Evolutionary conservation across 192 early-diverging fungal genomes (phyloP).

Genomic region (Coemansia sp.): DNA sequence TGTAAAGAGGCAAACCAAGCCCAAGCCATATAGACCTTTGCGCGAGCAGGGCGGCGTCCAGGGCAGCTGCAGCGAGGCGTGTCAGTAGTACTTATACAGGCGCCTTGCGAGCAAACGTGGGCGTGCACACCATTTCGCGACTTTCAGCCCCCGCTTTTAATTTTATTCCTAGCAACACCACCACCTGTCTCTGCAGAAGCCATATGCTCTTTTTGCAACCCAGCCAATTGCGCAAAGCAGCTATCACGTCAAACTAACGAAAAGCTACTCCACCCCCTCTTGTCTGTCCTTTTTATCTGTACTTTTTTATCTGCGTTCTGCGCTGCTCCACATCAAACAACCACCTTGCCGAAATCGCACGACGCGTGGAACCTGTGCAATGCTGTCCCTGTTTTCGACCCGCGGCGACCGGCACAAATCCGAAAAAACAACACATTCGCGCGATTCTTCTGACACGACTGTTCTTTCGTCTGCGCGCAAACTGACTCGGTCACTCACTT

Average conservation of each 20-base stretch:
- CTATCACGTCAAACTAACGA: not conserved
- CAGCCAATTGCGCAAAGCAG: not conserved
- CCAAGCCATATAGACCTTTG: not conserved
- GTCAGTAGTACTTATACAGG: not conserved
- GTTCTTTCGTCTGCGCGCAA: not conserved
- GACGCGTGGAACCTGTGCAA: slow-evolving; percentile 1
- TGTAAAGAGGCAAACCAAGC: not conserved
- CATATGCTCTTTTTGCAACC: not conserved
- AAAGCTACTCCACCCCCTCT: not conserved
- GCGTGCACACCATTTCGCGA: not conserved
- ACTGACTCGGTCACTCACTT: slow-evolving; percentile 2
- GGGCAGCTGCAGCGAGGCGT: not conserved
- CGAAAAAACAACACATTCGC: not conserved
- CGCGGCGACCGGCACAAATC: slow-evolving; percentile 33
- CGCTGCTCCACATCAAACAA: not conserved
- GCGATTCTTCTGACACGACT: not conserved
- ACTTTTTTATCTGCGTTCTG: not conserved
- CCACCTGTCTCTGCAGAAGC: not conserved
- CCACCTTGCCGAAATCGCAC: not conserved
- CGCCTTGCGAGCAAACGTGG: not conserved
- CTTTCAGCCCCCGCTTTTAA: not conserved
- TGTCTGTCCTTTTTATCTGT: not conserved
- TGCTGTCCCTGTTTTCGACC: slow-evolving; percentile 41
- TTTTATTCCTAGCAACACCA: not conserved
- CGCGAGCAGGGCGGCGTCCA: not conserved